phyloP scores from a whole-genome alignment of 2,329 filamentous ascomycete species.

The Colletotrichum sp. region DNA sequence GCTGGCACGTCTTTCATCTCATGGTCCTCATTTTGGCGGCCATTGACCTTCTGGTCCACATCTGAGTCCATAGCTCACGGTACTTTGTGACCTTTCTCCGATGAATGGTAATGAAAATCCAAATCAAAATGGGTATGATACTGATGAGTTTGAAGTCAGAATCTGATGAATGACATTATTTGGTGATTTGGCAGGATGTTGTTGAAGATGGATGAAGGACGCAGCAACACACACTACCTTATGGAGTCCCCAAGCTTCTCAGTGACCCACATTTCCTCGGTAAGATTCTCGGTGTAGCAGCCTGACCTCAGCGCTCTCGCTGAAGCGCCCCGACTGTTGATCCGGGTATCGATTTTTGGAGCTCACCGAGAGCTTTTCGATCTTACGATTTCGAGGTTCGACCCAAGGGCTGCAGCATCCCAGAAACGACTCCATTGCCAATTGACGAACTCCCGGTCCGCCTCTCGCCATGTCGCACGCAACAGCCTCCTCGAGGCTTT shows the following conservation, averaged over 20 bases:
- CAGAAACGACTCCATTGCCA: background rate
- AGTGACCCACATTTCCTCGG: background rate
- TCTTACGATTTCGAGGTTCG: constrained; percentile 5
- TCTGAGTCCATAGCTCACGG: constrained; percentile 4
- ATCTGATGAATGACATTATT: background rate
- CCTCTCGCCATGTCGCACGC: constrained; percentile 42
- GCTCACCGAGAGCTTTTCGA: constrained; percentile 11
- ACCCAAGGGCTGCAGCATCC: background rate
- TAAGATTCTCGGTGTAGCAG: background rate
- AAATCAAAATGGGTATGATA: background rate
- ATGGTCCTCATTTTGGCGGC: background rate
- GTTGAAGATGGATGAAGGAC: background rate
- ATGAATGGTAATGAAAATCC: background rate
- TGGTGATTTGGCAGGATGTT: background rate
- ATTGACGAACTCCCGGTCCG: background rate
- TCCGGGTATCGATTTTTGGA: background rate
- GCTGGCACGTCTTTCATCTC: constrained; percentile 13
- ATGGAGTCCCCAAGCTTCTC: background rate
- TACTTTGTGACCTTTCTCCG: background rate
- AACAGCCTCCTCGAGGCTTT: constrained; percentile 38
- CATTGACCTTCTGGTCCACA: constrained; percentile 3
- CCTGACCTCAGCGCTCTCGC: background rate
- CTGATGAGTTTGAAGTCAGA: background rate
- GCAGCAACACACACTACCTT: background rate
- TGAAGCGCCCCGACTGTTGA: constrained; percentile 7